Evolutionary conservation across 2,329 filamentous ascomycete species (phyloP), one percentile per base, ranked within the genome.

Genomic region (Colletotrichum trifolii): DNA sequence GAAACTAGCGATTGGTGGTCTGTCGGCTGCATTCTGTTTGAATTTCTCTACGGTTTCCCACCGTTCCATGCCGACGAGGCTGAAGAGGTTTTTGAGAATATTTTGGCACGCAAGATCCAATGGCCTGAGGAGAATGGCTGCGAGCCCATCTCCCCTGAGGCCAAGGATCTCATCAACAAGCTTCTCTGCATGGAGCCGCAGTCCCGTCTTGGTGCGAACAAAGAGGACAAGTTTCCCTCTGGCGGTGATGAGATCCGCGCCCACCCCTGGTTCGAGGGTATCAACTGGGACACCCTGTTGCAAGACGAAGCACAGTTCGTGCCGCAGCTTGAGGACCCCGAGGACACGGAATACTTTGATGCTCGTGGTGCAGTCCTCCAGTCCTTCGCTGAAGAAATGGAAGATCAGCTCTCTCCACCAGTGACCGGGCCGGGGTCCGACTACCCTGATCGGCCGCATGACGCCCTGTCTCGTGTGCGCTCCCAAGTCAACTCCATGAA

Each of bases 1-100:
- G 95, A 98, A 77, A 96, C 95, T 70, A 98, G 96, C 74, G 96
- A 99, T 88, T 99, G 96, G 96, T 99, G 96, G 96, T 98, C 96
- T 25, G 85, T 99, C n/a, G 96, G 96, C 1, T 99, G 96, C 76
- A 98, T 99, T 71, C 82, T 98, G 77, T 99, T 97, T 72, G 96
- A 99, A 73, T 97, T 97, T 70, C 81, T 99, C 2, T 98, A 93
- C 73, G 96, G 96, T 1, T 91, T 93, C 63, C 96, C 96, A 1
- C 96, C 96, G 0, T 99, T 99, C 77, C 94, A 98, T 75, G 96
- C 93, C 1, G 83, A 85, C 17, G 94, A 94, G 52, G 93, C 96
- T 0, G 96, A 99, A 71, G 86, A 96, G 71, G 96, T 99, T 1
- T 99, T 99, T 73, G 93, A 97, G 71, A 99, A 99, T 72, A 99